Base-by-base conservation (phyloP, 2,329 filamentous ascomycete genomes). In the Penicillium concentricum region DNA sequence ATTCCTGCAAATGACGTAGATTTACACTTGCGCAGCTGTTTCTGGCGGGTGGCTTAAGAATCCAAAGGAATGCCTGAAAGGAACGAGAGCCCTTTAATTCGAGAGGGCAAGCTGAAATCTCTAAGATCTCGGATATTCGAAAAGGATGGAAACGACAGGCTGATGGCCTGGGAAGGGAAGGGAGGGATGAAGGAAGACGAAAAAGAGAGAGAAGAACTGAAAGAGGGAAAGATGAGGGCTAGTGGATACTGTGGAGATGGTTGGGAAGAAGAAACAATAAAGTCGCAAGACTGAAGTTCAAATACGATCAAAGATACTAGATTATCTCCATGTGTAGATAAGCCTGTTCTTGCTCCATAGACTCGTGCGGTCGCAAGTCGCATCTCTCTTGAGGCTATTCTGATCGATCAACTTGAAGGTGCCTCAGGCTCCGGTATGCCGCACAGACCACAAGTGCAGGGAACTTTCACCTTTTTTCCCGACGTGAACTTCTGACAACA, bases 391-490 rank as follows among this genome's bases (percentile, higher is more conserved):
- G 56, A 51, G 26, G 44, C 37, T 51, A 51, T 60, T 62, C 57
- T 63, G 56, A 64, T 62, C 51, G 51, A 65, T 66, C 62, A 60
- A 62, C 53, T 45, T 46, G 13, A 37, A 37, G 45, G 30, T 61
- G 59, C 56, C 56, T 51, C 45, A 47, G n/a, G 39, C 35, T 68
- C 64, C 63, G 65, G 68, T 28, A 16, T 24, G 1, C 59, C 32
- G n/a, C 16, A 57, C 4, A 53, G 9, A 61, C 70, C 69, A 59
- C 15, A 32, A 45, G 34, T 56, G 70, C 67, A 67, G 51, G 49
- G 48, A 57, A 61, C 62, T 61, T 60, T 58, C 50, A 63, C 68
- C 67, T 71, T 72, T 72, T 72, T 72, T 71, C 65, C 54, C 59
- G 59, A 47, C 56, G 42, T 37, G 43, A 49, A 57, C 56, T 58